Base-by-base conservation (phyloP, 2,329 filamentous ascomycete genomes). In the Talaromyces funiculosus region DNA sequence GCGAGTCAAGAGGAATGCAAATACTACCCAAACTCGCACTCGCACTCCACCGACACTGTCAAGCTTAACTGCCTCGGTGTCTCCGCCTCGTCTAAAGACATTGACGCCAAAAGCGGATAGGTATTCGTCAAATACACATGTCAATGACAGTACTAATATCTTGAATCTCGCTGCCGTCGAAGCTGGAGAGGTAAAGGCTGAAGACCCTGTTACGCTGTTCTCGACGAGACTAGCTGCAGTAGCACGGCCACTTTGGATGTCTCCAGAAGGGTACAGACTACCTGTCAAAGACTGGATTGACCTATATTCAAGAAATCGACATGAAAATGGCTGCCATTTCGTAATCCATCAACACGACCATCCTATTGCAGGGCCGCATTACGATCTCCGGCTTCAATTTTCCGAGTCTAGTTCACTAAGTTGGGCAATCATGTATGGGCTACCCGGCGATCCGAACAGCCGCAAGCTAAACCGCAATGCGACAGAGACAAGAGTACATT, bases 291-390 rank as follows among this genome's bases (percentile, higher is more conserved):
- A 74, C 1, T 84, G 80, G 70, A 62, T 69, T 24, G 67, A 73
- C 3, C 68, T 84, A 2, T 84, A 84, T 66, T 66, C 67, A n/a
- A 70, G 75, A 10, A 83, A 82, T 64, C 70, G 77, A 54, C 72
- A 79, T 60, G 59, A 69, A 0, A 62, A 78, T 45, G 82, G 82
- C 8, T 71, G 72, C 22, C 84, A 87, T 69, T 90, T 90, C 67
- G 83, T 90, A 56, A 80, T 90, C 38, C 86, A 90, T 70, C 87
- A 90, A 68, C 87, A 90, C 69, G 86, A 89, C 67, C 87, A 90
- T 68, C 88, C 87, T 1, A 71, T 88, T 45, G 86, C 87, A 9
- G 86, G 87, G 24, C 80, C 81, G 1, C 85, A 88, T 69, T 89
- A 90, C 75, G 88, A 90, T 71, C 77, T 90, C 20, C 80, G 87